These are phyloP conservation scores for Xylaria sp. DNA, from an alignment of 2,329 filamentous ascomycete species.

Conservation along the genomic window DNA sequence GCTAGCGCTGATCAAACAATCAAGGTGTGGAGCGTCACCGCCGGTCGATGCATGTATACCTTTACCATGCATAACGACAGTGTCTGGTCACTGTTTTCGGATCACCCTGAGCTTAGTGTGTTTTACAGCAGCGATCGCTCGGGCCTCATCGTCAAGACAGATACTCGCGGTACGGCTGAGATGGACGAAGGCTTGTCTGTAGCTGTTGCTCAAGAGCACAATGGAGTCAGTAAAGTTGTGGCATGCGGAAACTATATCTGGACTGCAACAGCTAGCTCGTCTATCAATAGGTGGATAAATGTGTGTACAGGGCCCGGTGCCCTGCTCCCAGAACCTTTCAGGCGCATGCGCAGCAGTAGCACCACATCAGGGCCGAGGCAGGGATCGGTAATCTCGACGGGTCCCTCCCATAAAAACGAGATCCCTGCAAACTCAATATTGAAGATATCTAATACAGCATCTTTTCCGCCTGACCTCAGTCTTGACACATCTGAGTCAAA, in stretches of 20 bases:
- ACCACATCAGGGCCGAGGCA: slow-evolving; percentile 54
- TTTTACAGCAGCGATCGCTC: slow-evolving; percentile 97
- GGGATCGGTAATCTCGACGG: slow-evolving; percentile 50
- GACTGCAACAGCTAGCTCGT: slow-evolving; percentile 90
- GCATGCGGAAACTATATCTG: slow-evolving; percentile 82
- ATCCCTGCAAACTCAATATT: slow-evolving; percentile 84
- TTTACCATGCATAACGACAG: slow-evolving; percentile 99
- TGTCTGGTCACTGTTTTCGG: slow-evolving; percentile 94
- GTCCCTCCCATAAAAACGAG: slow-evolving; percentile 63
- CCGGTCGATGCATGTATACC: slow-evolving; percentile 96
- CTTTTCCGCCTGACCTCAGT: slow-evolving; percentile 70
- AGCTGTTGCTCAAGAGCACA: slow-evolving; percentile 91
- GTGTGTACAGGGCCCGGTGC: slow-evolving; percentile 82
- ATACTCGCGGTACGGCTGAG: slow-evolving; percentile 77
- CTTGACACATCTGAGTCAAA: slow-evolving; percentile 65
- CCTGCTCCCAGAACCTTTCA: slow-evolving; percentile 68
- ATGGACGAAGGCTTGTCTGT: slow-evolving; percentile 90
- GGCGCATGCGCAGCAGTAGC: slow-evolving; percentile 57
- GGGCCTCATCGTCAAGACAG: slow-evolving; percentile 95
- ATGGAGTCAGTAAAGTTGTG: slow-evolving; percentile 77
- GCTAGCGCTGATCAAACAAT: slow-evolving; percentile 96
- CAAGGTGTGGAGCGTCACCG: slow-evolving; percentile 97
- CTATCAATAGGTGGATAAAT: slow-evolving; percentile 91
- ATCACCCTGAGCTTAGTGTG: slow-evolving; percentile 83
- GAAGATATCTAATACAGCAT: slow-evolving; percentile 84